A percentile compares a stretch with the other conserved stretches of the same genome.
phyloP scores from a whole-genome alignment of 2,329 filamentous ascomycete species.

The Dothistroma pini region DNA sequence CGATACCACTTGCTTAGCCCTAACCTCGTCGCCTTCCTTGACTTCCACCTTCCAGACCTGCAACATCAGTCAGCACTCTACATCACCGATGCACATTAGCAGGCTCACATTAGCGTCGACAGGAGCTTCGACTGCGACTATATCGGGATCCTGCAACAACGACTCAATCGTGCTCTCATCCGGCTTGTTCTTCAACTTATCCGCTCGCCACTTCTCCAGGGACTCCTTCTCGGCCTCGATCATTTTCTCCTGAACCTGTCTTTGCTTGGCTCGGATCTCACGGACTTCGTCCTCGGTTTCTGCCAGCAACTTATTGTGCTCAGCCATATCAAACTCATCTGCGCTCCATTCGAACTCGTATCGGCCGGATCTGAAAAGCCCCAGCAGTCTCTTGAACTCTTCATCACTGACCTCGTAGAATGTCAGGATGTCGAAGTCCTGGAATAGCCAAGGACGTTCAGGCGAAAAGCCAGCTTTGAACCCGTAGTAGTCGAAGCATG shows the following conservation, averaged over 20 bases:
- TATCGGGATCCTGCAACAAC: constrained; percentile 41
- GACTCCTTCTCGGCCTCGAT: constrained; percentile 47
- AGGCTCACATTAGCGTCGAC: constrained; percentile 43
- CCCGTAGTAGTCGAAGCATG: constrained; percentile 52
- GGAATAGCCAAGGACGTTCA: constrained; percentile 52
- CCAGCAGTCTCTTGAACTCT: constrained; percentile 50
- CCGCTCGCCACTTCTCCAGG: constrained; percentile 41
- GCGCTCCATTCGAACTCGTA: constrained; percentile 53
- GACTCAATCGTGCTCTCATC: constrained; percentile 49
- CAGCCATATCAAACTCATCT: constrained; percentile 53
- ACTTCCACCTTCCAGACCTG: constrained; percentile 42
- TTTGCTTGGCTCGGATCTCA: constrained; percentile 45
- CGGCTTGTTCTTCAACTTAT: constrained; percentile 43
- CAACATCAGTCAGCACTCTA: not conserved
- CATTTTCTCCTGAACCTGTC: constrained; percentile 48
- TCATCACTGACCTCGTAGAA: constrained; percentile 53
- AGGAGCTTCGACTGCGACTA: constrained; percentile 40
- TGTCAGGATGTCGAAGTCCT: constrained; percentile 55
- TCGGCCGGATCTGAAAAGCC: constrained; percentile 48
- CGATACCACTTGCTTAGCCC: constrained; percentile 35
- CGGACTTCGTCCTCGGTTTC: constrained; percentile 48
- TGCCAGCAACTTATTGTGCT: constrained; percentile 50
- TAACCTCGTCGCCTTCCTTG: constrained; percentile 37
- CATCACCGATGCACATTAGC: not conserved
- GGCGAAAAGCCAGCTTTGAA: constrained; percentile 49